Conservation (phyloP, 1,139 yeast genomes). For the Saccharomycopsis hybrid region DNA sequence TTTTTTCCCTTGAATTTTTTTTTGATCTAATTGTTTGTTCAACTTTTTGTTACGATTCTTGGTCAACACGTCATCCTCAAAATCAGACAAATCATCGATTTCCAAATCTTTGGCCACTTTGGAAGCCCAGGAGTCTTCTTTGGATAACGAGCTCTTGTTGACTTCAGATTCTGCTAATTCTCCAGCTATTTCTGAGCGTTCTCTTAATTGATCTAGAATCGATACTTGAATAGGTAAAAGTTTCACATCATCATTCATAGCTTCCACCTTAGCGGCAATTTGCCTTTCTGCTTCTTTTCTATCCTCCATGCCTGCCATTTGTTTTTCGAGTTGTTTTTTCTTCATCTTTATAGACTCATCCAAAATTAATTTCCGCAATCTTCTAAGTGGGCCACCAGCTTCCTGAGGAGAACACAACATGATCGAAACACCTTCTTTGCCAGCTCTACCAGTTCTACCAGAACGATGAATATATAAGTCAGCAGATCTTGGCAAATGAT, state of each 20-base stretch:
- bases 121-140: constrained; percentile 75
- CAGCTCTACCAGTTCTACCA: constrained; percentile 98
- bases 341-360: constrained; percentile 12
- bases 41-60: constrained; percentile 58
- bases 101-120: constrained; percentile 95
- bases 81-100: constrained; percentile 50
- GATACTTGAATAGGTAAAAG: constrained; percentile 74
- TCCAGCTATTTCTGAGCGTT: constrained; percentile 62
- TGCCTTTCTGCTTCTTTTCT: constrained; percentile 20
- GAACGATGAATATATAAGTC: constrained; percentile 94
- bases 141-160: constrained; percentile 51
- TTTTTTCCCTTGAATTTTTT: constrained; percentile 43
- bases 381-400: constrained; percentile 78
- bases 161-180: constrained; percentile 68
- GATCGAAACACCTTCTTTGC: constrained; percentile 87
- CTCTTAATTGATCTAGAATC: constrained; percentile 61
- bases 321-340: background rate
- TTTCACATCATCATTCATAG: constrained; percentile 46
- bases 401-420: constrained; percentile 93
- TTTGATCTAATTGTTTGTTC: constrained; percentile 46
- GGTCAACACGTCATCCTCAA: constrained; percentile 63
- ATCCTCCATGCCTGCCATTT: constrained; percentile 28
- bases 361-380: constrained; percentile 55
- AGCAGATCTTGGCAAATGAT: constrained; percentile 91
- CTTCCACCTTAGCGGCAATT: constrained; percentile 1